These are phyloP conservation scores for Periconia sp. DNA, from an alignment of 2,329 filamentous ascomycete species.

Conservation along the genomic window DNA sequence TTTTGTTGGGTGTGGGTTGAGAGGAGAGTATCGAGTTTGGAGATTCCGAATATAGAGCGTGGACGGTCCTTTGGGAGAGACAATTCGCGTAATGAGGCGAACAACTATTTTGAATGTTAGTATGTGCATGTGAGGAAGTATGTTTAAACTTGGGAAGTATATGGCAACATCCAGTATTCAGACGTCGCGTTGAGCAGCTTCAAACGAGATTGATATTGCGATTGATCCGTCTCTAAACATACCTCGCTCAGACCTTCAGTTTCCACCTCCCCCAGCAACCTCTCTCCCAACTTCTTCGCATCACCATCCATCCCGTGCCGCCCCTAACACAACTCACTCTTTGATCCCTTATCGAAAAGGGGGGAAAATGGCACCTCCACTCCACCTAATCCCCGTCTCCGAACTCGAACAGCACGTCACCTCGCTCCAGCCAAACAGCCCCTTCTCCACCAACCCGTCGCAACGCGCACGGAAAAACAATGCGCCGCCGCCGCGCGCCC, in stretches of 20 bases:
- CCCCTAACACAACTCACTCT: constrained; percentile 3
- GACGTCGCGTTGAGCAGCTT: neutral
- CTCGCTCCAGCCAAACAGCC: neutral
- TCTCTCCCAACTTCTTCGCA: constrained; percentile 54
- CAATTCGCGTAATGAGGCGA: constrained; percentile 41
- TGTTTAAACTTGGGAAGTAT: neutral
- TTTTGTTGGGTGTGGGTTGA: neutral
- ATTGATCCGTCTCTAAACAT: neutral
- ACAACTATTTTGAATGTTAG: constrained; percentile 34
- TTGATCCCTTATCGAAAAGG: constrained; percentile 1
- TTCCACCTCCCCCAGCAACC: constrained; percentile 48
- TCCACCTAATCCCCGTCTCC: constrained; percentile 55
- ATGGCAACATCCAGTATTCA: neutral
- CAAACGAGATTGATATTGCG: neutral
- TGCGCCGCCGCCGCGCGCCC: constrained; percentile 54
- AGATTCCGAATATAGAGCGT: constrained; percentile 43
- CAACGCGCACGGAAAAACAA: constrained; percentile 52
- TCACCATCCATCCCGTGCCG: constrained; percentile 18
- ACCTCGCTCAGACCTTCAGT: constrained; percentile 34
- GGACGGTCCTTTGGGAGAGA: constrained; percentile 11
- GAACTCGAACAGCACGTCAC: constrained; percentile 45
- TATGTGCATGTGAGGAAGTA: neutral
- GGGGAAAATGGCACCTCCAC: constrained; percentile 56
- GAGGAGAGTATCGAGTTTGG: constrained; percentile 48
- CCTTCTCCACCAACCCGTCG: constrained; percentile 40